Evolutionary conservation across 1,139 yeast species (phyloP).

Genomic region (Komagataea norvegica): DNA sequence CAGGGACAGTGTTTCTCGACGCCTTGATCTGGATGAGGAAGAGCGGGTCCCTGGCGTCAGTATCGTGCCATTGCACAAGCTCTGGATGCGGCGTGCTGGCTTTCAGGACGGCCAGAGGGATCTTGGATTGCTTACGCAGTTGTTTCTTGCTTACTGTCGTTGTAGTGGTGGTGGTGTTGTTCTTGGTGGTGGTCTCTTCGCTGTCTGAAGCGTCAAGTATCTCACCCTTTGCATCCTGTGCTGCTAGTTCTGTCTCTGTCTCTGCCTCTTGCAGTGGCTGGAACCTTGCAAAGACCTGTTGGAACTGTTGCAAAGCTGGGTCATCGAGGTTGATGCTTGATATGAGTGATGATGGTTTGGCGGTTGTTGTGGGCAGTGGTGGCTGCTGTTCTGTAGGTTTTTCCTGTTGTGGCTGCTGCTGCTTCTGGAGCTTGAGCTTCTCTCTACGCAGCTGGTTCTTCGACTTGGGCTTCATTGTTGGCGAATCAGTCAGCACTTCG

Average conservation of each 20-base stretch:
- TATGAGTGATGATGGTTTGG: not conserved
- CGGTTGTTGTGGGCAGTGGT: not conserved
- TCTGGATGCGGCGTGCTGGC: conserved; percentile 59
- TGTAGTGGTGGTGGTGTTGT: conserved; percentile 13
- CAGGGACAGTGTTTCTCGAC: conserved; percentile 62
- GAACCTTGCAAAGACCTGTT: conserved; percentile 41
- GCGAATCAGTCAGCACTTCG: too few relatives aligned
- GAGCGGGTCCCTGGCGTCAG: conserved; percentile 76
- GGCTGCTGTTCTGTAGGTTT: conserved; percentile 26
- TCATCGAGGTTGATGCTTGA: conserved; percentile 23
- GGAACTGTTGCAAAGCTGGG: conserved; percentile 40
- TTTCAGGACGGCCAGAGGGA: conserved; percentile 68
- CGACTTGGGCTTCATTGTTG: too few relatives aligned
- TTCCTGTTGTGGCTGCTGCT: conserved; percentile 37
- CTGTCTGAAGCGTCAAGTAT: conserved; percentile 21
- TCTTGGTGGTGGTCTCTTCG: conserved; percentile 7
- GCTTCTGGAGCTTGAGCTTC: conserved; percentile 27
- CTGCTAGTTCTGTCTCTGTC: conserved; percentile 26
- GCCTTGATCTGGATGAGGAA: conserved; percentile 63
- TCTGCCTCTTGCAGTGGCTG: conserved; percentile 24
- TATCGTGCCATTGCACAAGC: conserved; percentile 81
- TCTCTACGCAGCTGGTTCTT: conserved; percentile 66
- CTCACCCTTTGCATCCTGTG: conserved; percentile 30
- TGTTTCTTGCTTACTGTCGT: conserved; percentile 38
- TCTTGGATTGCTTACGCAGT: conserved; percentile 45